These are phyloP conservation scores for Aegilops umbellulata DNA, from an alignment of 176 grass and related monocot species.

Conservation along the genomic window DNA sequence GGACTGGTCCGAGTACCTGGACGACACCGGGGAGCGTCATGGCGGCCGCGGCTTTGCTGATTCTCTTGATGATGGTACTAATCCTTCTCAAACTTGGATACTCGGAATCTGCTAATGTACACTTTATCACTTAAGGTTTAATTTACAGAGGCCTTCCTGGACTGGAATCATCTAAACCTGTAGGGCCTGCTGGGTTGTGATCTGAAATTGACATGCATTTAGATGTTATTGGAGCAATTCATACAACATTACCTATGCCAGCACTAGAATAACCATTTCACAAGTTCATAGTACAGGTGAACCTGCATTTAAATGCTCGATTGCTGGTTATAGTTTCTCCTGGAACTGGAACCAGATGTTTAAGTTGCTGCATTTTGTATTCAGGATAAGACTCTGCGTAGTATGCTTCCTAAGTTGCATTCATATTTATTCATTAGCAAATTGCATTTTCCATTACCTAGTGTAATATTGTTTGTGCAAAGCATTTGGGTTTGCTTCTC, in stretches of 20 bases:
- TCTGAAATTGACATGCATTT: neutral
- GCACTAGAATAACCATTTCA: neutral
- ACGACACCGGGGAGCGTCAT: constrained; percentile 23
- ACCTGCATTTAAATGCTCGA: neutral
- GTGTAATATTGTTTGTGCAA: neutral
- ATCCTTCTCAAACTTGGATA: neutral
- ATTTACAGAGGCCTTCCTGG: neutral
- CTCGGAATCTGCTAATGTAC: neutral
- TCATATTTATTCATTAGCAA: neutral
- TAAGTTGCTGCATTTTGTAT: constrained; percentile 4
- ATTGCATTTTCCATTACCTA: neutral
- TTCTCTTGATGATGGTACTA: constrained; percentile 22
- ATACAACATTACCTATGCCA: neutral
- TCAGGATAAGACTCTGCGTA: neutral
- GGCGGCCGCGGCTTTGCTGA: neutral
- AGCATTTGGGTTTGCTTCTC: neutral
- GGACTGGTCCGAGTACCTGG: constrained; percentile 84
- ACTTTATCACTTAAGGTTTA: neutral
- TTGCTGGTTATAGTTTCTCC: neutral
- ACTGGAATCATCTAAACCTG: no score
- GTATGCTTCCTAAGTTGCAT: neutral
- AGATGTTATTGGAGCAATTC: neutral
- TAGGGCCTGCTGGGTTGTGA: no score
- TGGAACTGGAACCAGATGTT: constrained; percentile 1
- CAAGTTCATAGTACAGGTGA: neutral